Conservation (phyloP, 345 rosid species). For the Bretschneidera sinensis region DNA sequence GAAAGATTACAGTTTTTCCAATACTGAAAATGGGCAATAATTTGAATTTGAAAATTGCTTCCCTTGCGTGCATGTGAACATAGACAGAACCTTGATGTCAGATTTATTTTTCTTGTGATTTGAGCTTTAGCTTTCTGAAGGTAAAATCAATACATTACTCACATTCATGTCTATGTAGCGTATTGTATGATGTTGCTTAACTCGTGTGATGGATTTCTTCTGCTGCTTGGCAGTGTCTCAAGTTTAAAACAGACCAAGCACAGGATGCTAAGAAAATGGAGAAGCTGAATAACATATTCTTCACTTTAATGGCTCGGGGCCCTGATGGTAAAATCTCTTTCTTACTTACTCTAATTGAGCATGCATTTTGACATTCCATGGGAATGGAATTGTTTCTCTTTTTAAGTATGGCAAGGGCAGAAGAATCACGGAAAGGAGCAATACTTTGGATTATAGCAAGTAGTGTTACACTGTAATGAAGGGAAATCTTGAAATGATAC, state of each 20-base stretch:
- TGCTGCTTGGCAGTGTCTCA: constrained; percentile 61
- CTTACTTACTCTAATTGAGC: neutral
- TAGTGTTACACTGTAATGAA: neutral
- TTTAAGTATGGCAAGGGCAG: too few species aligned
- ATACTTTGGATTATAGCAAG: too few species aligned
- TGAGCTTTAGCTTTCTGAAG: neutral
- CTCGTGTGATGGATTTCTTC: neutral
- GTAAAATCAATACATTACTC: too few species aligned
- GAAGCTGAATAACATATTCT: constrained; percentile 88
- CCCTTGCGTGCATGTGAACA: neutral
- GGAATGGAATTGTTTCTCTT: neutral
- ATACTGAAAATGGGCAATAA: too few species aligned
- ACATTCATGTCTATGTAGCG: neutral
- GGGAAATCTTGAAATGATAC: neutral
- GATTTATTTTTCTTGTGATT: neutral
- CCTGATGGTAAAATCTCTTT: constrained; percentile 62
- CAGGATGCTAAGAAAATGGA: constrained; percentile 99
- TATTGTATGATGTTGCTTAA: neutral
- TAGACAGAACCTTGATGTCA: neutral
- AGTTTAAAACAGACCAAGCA: constrained; percentile 97
- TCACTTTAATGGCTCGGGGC: constrained; percentile 88
- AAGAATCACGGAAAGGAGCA: too few species aligned
- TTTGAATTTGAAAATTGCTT: too few species aligned
- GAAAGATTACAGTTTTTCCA: too few species aligned
- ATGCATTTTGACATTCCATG: neutral